A percentile compares a stretch with the other conserved stretches of the same genome.
phyloP scores from a whole-genome alignment of 805 yeast species.

The Nakazawaea sp. region DNA sequence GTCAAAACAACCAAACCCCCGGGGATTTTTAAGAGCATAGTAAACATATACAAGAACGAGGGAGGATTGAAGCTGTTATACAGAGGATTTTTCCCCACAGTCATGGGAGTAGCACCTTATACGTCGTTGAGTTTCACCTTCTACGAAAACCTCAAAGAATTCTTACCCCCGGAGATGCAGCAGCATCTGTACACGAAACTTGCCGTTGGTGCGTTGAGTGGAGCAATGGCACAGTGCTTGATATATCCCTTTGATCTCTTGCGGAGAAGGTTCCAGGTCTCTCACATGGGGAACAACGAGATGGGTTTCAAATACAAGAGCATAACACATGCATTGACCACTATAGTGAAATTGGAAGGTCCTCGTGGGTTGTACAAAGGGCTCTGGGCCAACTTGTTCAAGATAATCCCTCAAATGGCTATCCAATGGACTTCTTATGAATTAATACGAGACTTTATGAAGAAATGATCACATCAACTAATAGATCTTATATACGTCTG shows the following conservation, averaged over 20 bases:
- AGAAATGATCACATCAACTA: not conserved
- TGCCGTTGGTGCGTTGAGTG: slow-evolving; percentile 76
- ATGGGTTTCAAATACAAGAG: slow-evolving; percentile 80
- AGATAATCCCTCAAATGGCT: slow-evolving; percentile 94
- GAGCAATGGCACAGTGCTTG: slow-evolving; percentile 83
- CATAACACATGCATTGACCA: slow-evolving; percentile 63
- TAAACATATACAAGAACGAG: slow-evolving; percentile 59
- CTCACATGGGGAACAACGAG: slow-evolving; percentile 69
- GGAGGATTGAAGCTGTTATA: slow-evolving; percentile 79
- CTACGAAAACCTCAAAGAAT: slow-evolving; percentile 74
- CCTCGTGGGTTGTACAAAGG: slow-evolving; percentile 66
- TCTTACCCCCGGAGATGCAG: slow-evolving; percentile 21
- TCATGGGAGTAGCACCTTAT: slow-evolving; percentile 92
- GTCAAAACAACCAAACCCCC: slow-evolving; percentile 44
- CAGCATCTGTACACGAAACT: slow-evolving; percentile 46
- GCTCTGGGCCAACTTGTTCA: slow-evolving; percentile 72
- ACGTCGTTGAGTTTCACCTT: slow-evolving; percentile 89
- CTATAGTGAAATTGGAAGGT: slow-evolving; percentile 73
- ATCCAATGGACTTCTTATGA: slow-evolving; percentile 90
- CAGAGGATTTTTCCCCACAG: slow-evolving; percentile 85
- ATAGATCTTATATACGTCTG: not conserved
- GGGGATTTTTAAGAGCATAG: slow-evolving; percentile 55
- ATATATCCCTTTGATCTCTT: slow-evolving; percentile 90
- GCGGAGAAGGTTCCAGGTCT: slow-evolving; percentile 86
- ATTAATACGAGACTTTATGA: slow-evolving; percentile 43